Evolutionary conservation across 257 asterid species (phyloP).

Genomic region (Lantana camara): DNA sequence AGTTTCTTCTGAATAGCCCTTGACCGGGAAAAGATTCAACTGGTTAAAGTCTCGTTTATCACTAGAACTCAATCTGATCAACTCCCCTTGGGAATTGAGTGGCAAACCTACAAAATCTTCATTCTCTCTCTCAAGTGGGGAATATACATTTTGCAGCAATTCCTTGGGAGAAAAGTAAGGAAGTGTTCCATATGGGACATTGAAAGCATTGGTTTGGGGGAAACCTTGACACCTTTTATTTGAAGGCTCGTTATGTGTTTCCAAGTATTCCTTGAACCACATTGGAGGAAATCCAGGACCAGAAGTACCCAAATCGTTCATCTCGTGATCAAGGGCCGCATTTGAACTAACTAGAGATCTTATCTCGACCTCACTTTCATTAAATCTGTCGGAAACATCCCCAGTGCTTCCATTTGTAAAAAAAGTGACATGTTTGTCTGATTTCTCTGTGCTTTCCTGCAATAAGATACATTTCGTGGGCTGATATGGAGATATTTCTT

Average conservation of each 20-base stretch:
- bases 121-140: constrained; percentile 35
- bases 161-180: constrained; percentile 42
- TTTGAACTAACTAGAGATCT: constrained; percentile 29
- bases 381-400: constrained; percentile 5
- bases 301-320: constrained; percentile 32
- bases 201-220: constrained; percentile 22
- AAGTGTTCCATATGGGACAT: constrained; percentile 32
- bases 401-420: constrained; percentile 31
- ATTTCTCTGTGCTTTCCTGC: constrained; percentile 30
- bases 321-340: constrained; percentile 16
- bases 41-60: constrained; percentile 34
- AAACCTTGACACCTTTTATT: constrained; percentile 28
- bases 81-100: constrained; percentile 61
- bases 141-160: constrained; percentile 35
- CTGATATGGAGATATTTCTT: constrained; percentile 23
- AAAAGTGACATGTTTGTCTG: constrained; percentile 36
- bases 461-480: constrained; percentile 19
- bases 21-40: constrained; percentile 26
- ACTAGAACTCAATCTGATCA: constrained; percentile 40
- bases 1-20: constrained; percentile 30
- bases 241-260: constrained; percentile 36
- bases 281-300: constrained; percentile 29
- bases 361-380: constrained; percentile 23
- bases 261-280: constrained; percentile 36
- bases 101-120: constrained; percentile 51